These are phyloP conservation scores for Beta corolliflora DNA, from an alignment of 179 eudicot species.

Conservation along the genomic window DNA sequence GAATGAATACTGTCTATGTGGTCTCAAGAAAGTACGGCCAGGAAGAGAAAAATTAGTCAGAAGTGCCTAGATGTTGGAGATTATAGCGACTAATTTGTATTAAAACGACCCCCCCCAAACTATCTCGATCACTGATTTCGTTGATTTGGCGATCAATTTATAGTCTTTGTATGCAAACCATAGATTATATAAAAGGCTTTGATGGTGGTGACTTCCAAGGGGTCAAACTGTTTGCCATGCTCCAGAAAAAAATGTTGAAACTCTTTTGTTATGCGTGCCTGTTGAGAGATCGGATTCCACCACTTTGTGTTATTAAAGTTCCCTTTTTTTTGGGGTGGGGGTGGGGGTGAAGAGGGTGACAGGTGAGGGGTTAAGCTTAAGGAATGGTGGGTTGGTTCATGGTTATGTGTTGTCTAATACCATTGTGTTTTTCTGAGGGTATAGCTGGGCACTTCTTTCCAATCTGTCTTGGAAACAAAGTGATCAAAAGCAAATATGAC, in stretches of 20 bases:
- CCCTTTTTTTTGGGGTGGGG: not conserved
- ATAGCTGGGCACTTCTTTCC: not conserved
- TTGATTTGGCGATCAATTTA: not conserved
- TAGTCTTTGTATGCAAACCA: not conserved
- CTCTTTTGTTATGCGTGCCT: not conserved
- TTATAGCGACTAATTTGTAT: not conserved
- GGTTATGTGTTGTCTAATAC: not conserved
- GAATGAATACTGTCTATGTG: not conserved
- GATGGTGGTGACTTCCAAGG: conserved; percentile 1
- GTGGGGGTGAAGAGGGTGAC: not conserved
- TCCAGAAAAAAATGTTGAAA: not conserved
- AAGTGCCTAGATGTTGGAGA: not conserved
- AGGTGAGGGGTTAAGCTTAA: not conserved
- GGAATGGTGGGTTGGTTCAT: not conserved
- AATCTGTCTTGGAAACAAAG: not conserved
- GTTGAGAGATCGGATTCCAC: not conserved
- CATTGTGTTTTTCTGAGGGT: not conserved
- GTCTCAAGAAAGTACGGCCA: not conserved
- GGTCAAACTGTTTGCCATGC: not conserved
- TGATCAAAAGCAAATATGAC: not conserved
- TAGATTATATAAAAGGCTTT: not conserved
- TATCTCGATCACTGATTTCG: not conserved
- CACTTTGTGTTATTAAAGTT: not conserved
- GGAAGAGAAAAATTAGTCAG: not conserved
- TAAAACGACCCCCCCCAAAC: not conserved